Conservation (phyloP, 306 rosid species). For the Echinosophora koreensis region DNA sequence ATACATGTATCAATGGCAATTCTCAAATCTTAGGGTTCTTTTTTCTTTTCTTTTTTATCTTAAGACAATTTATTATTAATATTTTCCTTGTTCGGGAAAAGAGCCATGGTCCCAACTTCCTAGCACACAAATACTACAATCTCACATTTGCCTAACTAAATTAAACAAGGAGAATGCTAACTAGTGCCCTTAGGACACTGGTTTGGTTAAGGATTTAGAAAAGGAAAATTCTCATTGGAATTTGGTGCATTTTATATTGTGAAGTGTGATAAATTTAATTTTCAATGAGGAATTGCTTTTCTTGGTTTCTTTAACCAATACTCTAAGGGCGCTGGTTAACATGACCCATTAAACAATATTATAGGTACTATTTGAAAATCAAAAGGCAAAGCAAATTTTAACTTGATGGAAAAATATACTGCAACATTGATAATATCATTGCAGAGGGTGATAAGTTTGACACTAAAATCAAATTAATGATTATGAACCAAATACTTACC, state of each 20-base stretch:
- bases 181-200: too few species aligned
- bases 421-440: neutral
- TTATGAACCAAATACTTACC: conserved; percentile 56
- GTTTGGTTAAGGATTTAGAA: too few species aligned
- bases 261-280: too few species aligned
- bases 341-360: too few species aligned
- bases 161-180: too few species aligned
- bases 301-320: too few species aligned
- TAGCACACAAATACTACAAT: neutral
- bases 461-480: conserved; percentile 10
- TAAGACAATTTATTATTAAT: neutral
- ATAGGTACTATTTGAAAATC: neutral
- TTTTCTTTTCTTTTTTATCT: neutral
- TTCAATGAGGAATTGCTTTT: too few species aligned
- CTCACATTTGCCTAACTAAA: neutral
- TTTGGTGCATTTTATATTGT: too few species aligned
- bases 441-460: neutral
- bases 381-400: conserved; percentile 3
- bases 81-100: neutral
- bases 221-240: too few species aligned
- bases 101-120: neutral
- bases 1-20: neutral
- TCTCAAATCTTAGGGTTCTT: neutral
- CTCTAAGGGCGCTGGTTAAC: too few species aligned
- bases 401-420: neutral